Conservation (phyloP, 1,284 basidiomycete genomes). For the Cutaneotrichosporon spelunceum region DNA sequence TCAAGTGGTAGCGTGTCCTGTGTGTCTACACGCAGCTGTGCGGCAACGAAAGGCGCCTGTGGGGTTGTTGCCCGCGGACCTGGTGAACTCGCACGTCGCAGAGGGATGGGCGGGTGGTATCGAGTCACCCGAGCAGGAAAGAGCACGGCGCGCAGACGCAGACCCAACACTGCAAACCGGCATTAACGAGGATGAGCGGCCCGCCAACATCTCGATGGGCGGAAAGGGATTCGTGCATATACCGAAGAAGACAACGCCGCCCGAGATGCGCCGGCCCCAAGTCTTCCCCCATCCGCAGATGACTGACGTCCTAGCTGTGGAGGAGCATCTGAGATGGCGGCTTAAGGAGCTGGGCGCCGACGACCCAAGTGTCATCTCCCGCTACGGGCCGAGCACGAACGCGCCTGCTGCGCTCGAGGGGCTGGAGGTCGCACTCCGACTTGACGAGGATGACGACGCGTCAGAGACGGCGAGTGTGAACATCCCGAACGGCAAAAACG, state of each 20-base stretch:
- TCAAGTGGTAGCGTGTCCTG: slow-evolving; percentile 41
- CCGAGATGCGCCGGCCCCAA: slow-evolving; percentile 17
- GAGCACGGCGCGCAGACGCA: slow-evolving; percentile 19
- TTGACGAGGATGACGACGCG: slow-evolving; percentile 26
- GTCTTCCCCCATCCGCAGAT: slow-evolving; percentile 51
- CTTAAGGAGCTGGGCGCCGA: slow-evolving; percentile 50
- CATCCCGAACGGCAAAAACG: slow-evolving; percentile 26
- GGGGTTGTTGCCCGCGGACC: slow-evolving; percentile 37
- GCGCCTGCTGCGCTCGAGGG: slow-evolving; percentile 41
- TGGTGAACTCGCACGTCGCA: slow-evolving; percentile 23
- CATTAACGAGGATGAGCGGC: slow-evolving; percentile 12
- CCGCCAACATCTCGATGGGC: slow-evolving; percentile 22
- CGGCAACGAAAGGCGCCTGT: slow-evolving; percentile 35
- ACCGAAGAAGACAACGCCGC: slow-evolving; percentile 23
- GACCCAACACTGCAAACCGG: slow-evolving; percentile 9
- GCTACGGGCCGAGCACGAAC: slow-evolving; percentile 46
- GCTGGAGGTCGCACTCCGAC: slow-evolving; percentile 29
- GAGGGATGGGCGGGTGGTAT: slow-evolving; percentile 38
- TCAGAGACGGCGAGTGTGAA: slow-evolving; percentile 2
- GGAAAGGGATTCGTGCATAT: slow-evolving; percentile 44
- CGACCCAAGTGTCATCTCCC: slow-evolving; percentile 43
- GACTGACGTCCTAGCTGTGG: slow-evolving; percentile 51
- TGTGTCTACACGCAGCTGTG: slow-evolving; percentile 36
- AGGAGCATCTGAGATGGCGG: slow-evolving; percentile 50
- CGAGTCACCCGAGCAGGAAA: slow-evolving; percentile 37